Conservation (phyloP, 2,329 filamentous ascomycete genomes). For the Penicillium sp. region DNA sequence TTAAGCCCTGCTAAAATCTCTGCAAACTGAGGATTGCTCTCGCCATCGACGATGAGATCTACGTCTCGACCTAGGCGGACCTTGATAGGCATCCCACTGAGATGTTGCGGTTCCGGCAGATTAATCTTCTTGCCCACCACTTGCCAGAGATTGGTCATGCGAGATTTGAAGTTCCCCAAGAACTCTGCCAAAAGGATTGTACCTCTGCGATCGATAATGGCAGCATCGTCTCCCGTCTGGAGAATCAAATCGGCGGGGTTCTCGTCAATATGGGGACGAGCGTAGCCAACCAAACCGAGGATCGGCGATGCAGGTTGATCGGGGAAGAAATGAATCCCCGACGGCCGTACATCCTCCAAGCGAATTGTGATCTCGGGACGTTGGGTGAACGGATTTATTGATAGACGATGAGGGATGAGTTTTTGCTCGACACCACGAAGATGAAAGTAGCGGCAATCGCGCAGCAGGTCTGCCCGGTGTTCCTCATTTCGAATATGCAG, state of each 20-base stretch:
- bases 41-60: slow-evolving; percentile 47
- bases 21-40: slow-evolving; percentile 21
- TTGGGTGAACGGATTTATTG: slow-evolving; percentile 71
- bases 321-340: slow-evolving; percentile 70
- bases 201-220: slow-evolving; percentile 56
- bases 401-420: slow-evolving; percentile 76
- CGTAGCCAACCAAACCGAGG: slow-evolving; percentile 72
- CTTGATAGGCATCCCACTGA: slow-evolving; percentile 67
- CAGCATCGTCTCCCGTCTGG: slow-evolving; percentile 74
- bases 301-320: slow-evolving; percentile 40
- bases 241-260: slow-evolving; percentile 73
- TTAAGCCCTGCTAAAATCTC: slow-evolving; percentile 41
- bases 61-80: slow-evolving; percentile 62
- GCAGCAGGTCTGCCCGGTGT: slow-evolving; percentile 76
- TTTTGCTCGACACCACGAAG: slow-evolving; percentile 89
- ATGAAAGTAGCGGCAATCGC: slow-evolving; percentile 91
- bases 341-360: slow-evolving; percentile 86
- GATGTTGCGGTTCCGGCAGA: slow-evolving; percentile 60
- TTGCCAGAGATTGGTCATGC: slow-evolving; percentile 74
- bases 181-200: slow-evolving; percentile 68
- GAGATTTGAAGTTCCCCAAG: slow-evolving; percentile 69
- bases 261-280: slow-evolving; percentile 83
- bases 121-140: slow-evolving; percentile 82
- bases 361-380: slow-evolving; percentile 77
- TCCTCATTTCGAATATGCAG: slow-evolving; percentile 74